phyloP scores from a whole-genome alignment of 2,329 filamentous ascomycete genomes.

The Alternaria rosae region DNA sequence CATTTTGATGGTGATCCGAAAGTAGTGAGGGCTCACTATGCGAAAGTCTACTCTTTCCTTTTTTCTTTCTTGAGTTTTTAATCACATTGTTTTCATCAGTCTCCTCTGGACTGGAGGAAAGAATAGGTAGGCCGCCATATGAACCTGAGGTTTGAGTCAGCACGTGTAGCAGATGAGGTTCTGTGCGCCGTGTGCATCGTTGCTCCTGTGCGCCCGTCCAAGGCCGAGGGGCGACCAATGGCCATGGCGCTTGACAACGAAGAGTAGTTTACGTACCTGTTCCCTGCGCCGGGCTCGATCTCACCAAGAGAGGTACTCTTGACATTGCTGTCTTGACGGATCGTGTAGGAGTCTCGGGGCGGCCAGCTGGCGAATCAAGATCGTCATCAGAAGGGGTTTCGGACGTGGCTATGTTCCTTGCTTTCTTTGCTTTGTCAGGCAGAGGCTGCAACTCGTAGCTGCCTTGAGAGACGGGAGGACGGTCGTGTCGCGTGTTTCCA shows the following conservation, averaged over 20 bases:
- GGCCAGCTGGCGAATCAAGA: slow-evolving; percentile 19
- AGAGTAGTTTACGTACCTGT: slow-evolving; percentile 48
- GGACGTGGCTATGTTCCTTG: slow-evolving; percentile 37
- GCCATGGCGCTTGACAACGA: slow-evolving; percentile 5
- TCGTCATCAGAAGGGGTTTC: slow-evolving; percentile 41
- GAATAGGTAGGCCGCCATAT: slow-evolving; percentile 65
- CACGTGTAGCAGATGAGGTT: slow-evolving; percentile 4
- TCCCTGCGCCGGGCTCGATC: slow-evolving; percentile 66
- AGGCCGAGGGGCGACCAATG: slow-evolving; percentile 4
- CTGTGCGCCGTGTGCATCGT: slow-evolving; percentile 9
- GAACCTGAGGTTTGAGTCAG: slow-evolving; percentile 52
- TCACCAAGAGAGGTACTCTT: slow-evolving; percentile 64
- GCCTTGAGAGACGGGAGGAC: slow-evolving; percentile 27
- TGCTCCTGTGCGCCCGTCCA: slow-evolving; percentile 12
- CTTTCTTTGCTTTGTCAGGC: slow-evolving; percentile 40
- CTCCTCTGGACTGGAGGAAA: slow-evolving; percentile 48
- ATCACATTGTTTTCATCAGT: slow-evolving; percentile 47
- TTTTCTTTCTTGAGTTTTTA: slow-evolving; percentile 30
- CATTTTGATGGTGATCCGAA: slow-evolving; percentile 23
- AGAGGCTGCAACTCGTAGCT: slow-evolving; percentile 43
- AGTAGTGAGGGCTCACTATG: slow-evolving; percentile 32
- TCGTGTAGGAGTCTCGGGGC: slow-evolving; percentile 22
- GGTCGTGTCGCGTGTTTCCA: slow-evolving; percentile 30
- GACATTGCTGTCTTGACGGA: slow-evolving; percentile 51
- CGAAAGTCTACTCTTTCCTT: slow-evolving; percentile 46